Evolutionary conservation across 2,329 filamentous ascomycete genomes (phyloP), one percentile per base, ranked within the genome.

Genomic region (Penicillium sp.): DNA sequence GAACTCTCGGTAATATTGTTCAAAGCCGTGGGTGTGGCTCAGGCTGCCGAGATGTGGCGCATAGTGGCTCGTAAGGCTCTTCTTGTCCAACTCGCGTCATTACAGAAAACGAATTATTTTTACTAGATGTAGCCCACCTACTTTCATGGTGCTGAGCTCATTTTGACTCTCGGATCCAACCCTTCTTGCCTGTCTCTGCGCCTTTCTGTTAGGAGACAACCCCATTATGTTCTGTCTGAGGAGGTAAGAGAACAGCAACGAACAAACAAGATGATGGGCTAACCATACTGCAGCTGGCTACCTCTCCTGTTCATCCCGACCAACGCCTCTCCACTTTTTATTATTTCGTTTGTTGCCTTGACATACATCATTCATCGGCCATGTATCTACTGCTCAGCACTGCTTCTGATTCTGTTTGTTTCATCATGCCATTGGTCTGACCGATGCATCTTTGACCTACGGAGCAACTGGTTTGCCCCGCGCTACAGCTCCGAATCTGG

Each of bases 361-460:
- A 96, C 92, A 61, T 97, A 96, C 80, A 90, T 96, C 76, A 86
- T 99, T 67, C 96, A 97, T 77, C 87, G 93, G 51, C 94, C 94
- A 50, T 99, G 94, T 79, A 88, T 96, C 65, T 99, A 99, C 82
- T 99, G 94, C 83, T 96, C 91, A 57, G 86, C 97, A 58, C 88
- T 99, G 50, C 90, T 99, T 45, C 83, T 96, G 61, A 91, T 97
- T 65, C 90, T 99, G 64, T 96, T 97, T 79, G 83, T 92, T 62
- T 95, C 91, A 26, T 91, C 88, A 26, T 94, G 90, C 74, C 88
- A 92, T 81, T 94, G 90, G 90, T 89, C 88, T 62, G 89, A 92
- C 71, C 85, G 86, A 50, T 94, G 90, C 71, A 94, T 97, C 78
- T 94, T 97, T 79, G 93, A 97, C 78, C 89, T 97, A 67, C 83